phyloP scores from a whole-genome alignment of 768 basidiomycete genomes.

The Porpolomopsis calyptriformis region DNA sequence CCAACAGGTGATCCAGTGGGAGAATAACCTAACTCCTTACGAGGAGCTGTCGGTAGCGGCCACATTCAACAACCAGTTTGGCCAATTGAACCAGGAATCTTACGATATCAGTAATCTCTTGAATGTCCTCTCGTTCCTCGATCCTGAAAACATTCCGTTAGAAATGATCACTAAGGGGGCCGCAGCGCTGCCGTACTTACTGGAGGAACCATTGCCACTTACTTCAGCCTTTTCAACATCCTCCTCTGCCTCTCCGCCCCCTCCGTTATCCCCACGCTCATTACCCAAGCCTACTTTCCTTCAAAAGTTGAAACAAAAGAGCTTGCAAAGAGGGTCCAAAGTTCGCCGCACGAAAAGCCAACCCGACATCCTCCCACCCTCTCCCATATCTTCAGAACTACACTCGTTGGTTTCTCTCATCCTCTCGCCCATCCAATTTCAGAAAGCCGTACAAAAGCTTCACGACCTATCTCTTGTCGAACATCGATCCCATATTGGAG shows the following conservation, averaged over 20 bases:
- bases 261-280: neutral
- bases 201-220: neutral
- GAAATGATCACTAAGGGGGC: neutral
- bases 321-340: too few relatives aligned
- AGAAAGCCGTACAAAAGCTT: neutral
- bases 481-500: neutral
- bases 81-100: neutral
- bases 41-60: conserved; percentile 2
- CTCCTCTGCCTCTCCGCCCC: neutral
- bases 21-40: neutral
- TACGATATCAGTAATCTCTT: conserved; percentile 2
- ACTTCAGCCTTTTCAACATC: neutral
- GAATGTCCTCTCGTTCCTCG: neutral
- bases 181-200: too few relatives aligned
- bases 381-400: too few relatives aligned
- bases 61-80: neutral
- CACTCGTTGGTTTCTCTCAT: too few relatives aligned
- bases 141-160: conserved; percentile 1
- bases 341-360: neutral
- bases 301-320: too few relatives aligned
- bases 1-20: neutral
- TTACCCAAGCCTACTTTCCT: neutral
- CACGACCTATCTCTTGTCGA: neutral
- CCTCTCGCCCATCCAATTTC: neutral
- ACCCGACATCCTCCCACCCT: too few relatives aligned